A percentile compares a stretch with the other conserved stretches of the same genome.
phyloP scores from a whole-genome alignment of 2,329 filamentous ascomycete species.

The Westerdykella aurantiaca region DNA sequence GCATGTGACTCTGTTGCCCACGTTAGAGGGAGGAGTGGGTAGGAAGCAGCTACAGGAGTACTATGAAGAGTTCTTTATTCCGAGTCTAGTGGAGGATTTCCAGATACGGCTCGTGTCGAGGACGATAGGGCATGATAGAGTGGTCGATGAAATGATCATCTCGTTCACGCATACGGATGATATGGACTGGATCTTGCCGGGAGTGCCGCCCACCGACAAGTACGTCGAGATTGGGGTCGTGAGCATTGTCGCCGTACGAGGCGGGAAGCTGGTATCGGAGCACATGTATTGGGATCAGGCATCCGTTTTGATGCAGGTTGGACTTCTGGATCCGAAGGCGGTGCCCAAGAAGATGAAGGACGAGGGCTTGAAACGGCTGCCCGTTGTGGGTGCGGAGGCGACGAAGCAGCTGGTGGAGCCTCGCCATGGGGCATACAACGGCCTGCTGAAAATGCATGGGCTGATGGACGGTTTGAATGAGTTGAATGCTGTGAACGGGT shows the following conservation, averaged over 20 bases:
- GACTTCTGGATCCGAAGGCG: slow-evolving; percentile 50
- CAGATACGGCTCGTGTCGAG: slow-evolving; percentile 50
- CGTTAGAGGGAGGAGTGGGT: slow-evolving; percentile 41
- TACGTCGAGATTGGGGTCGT: slow-evolving; percentile 53
- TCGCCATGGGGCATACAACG: slow-evolving; percentile 38
- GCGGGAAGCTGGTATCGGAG: slow-evolving; percentile 50
- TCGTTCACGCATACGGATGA: slow-evolving; percentile 53
- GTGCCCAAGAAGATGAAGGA: slow-evolving; percentile 42
- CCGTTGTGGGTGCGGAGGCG: slow-evolving; percentile 38
- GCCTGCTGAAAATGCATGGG: slow-evolving; percentile 32
- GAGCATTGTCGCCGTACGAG: slow-evolving; percentile 50
- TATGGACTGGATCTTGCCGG: slow-evolving; percentile 55
- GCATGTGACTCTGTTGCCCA: slow-evolving; percentile 38
- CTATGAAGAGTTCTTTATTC: slow-evolving; percentile 53
- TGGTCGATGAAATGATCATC: slow-evolving; percentile 55
- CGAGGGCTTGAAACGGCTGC: slow-evolving; percentile 38
- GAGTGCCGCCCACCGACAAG: slow-evolving; percentile 51
- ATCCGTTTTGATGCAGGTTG: slow-evolving; percentile 52
- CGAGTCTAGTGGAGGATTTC: slow-evolving; percentile 49
- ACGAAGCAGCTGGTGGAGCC: slow-evolving; percentile 40
- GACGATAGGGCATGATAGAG: slow-evolving; percentile 51
- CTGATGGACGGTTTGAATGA: slow-evolving; percentile 25
- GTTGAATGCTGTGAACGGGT: slow-evolving; percentile 10
- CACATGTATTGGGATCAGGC: slow-evolving; percentile 58
- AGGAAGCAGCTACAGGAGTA: slow-evolving; percentile 43